A percentile compares a stretch with the other conserved stretches of the same genome.
Conservation (phyloP, 148 eudicot species). For the Vaccinium macrocarpon region DNA sequence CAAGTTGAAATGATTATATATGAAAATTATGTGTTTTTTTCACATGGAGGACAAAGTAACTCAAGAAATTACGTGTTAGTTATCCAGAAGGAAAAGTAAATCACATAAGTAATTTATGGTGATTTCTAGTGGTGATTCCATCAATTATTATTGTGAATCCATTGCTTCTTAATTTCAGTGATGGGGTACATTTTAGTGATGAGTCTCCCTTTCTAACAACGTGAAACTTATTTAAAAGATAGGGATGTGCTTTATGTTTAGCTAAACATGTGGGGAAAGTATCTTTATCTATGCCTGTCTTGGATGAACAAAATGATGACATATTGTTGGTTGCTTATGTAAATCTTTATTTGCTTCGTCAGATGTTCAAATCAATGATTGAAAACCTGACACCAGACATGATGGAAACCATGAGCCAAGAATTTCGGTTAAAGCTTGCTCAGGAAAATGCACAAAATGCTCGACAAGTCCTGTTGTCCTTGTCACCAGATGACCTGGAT, state of each 20-base stretch:
- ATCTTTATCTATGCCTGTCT: neutral
- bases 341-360: slow-evolving; percentile 16
- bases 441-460: slow-evolving; percentile 92
- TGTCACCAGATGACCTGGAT: slow-evolving; percentile 83
- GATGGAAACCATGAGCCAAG: slow-evolving; percentile 96
- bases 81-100: neutral
- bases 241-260: neutral
- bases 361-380: slow-evolving; percentile 90
- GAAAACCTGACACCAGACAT: slow-evolving; percentile 92
- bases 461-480: slow-evolving; percentile 89
- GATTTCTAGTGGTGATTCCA: neutral
- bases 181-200: neutral
- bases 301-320: neutral
- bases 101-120: neutral
- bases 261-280: neutral
- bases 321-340: neutral
- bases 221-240: neutral
- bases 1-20: neutral
- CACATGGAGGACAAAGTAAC: neutral
- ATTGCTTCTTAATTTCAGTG: neutral
- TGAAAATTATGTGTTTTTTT: neutral
- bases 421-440: slow-evolving; percentile 85
- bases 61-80: neutral
- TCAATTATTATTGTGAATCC: neutral
- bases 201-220: neutral